phyloP scores from a whole-genome alignment of 1,139 yeast genomes.

The Pichia terricola region DNA sequence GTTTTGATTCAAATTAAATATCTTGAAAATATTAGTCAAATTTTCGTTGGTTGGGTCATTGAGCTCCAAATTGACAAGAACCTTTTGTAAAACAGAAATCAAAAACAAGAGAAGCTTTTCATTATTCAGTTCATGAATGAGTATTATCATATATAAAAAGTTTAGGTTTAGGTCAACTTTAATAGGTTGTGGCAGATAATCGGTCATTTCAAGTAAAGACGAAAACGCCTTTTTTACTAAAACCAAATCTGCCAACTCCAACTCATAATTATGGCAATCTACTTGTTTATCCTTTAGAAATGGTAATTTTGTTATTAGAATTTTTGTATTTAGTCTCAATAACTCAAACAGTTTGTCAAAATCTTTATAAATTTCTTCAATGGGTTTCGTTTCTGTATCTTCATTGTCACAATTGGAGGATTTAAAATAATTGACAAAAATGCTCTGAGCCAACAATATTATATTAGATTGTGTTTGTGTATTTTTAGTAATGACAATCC shows the following conservation, averaged over 20 bases:
- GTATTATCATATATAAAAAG: constrained; percentile 52
- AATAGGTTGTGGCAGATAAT: constrained; percentile 56
- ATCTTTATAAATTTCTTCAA: constrained; percentile 37
- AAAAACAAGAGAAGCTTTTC: constrained; percentile 39
- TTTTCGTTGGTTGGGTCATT: constrained; percentile 14
- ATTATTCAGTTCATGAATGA: constrained; percentile 39
- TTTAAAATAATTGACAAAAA: constrained; percentile 37
- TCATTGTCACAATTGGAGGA: constrained; percentile 15
- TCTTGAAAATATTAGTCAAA: constrained; percentile 32
- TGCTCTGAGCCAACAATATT: constrained; percentile 36
- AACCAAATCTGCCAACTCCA: constrained; percentile 27
- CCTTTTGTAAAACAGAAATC: constrained; percentile 45
- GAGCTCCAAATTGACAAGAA: constrained; percentile 13
- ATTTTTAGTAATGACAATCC: constrained; percentile 44
- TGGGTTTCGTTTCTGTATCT: constrained; percentile 9
- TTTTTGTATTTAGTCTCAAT: constrained; percentile 60
- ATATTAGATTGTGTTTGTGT: constrained; percentile 41
- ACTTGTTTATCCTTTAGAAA: constrained; percentile 40
- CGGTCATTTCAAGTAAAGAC: constrained; percentile 53
- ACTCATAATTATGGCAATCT: constrained; percentile 21
- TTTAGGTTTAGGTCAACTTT: constrained; percentile 65
- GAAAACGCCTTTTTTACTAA: constrained; percentile 45
- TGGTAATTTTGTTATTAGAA: constrained; percentile 52
- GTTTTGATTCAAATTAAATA: constrained; percentile 26
- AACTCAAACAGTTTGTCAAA: constrained; percentile 79